phyloP scores from a whole-genome alignment of 306 rosid species.

The Nissolia schottii region DNA sequence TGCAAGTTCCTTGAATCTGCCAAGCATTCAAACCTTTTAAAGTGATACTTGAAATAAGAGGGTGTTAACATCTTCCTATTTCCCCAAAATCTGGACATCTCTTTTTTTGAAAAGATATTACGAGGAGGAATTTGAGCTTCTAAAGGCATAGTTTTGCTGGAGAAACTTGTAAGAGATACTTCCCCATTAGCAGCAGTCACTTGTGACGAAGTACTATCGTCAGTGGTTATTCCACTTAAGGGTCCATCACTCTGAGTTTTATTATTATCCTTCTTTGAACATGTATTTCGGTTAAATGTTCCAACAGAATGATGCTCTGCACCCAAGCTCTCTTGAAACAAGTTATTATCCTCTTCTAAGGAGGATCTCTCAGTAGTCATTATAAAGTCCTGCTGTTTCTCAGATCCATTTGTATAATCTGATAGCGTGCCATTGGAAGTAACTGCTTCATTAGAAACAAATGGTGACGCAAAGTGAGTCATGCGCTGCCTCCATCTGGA shows the following conservation, averaged over 20 bases:
- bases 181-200: constrained; percentile 33
- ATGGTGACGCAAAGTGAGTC: constrained; percentile 39
- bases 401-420: constrained; percentile 31
- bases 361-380: constrained; percentile 21
- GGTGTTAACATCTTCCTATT: constrained; percentile 52
- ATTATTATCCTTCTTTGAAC: constrained; percentile 24
- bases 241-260: constrained; percentile 25
- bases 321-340: constrained; percentile 40
- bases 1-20: constrained; percentile 37
- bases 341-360: constrained; percentile 30
- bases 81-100: constrained; percentile 63
- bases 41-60: constrained; percentile 41
- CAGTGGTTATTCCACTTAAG: constrained; percentile 27
- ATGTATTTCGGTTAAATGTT: constrained; percentile 6
- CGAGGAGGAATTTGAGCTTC: constrained; percentile 79
- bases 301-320: constrained; percentile 31
- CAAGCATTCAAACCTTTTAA: constrained; percentile 32
- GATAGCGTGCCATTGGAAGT: constrained; percentile 31
- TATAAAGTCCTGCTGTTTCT: constrained; percentile 32
- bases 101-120: constrained; percentile 66
- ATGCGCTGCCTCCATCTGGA: constrained; percentile 87
- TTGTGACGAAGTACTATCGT: constrained; percentile 35
- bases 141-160: constrained; percentile 54
- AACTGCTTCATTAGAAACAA: constrained; percentile 37
- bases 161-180: constrained; percentile 33